Evolutionary conservation across 768 basidiomycete genomes (phyloP).

Genomic region (Omphalotus guepiniiformis): DNA sequence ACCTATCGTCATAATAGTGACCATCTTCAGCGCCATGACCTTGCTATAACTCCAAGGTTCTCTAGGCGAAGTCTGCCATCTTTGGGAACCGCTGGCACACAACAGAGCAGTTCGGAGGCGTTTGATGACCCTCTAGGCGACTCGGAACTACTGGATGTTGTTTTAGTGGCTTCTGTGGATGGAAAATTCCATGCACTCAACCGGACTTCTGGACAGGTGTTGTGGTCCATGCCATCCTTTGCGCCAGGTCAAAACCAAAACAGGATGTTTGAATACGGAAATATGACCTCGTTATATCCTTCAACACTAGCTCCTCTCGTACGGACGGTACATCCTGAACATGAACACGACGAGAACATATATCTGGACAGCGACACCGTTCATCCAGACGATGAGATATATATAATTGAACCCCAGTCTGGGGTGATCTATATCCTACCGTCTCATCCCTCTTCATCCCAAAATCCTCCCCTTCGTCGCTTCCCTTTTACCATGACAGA

Average conservation of each 20-base stretch:
- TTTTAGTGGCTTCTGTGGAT: slow-evolving; percentile 90
- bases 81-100: background rate
- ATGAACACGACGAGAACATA: slow-evolving; percentile 41
- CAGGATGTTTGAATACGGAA: background rate
- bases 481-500: slow-evolving; percentile 91
- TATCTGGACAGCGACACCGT: slow-evolving; percentile 49
- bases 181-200: slow-evolving; percentile 94
- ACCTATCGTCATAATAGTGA: background rate
- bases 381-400: slow-evolving; percentile 59
- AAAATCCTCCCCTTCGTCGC: slow-evolving; percentile 28
- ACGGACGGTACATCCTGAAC: slow-evolving; percentile 59
- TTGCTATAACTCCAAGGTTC: background rate
- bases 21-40: background rate
- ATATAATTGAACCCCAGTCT: slow-evolving; percentile 92
- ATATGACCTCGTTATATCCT: slow-evolving; percentile 21
- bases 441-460: slow-evolving; percentile 60
- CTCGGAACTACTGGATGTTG: slow-evolving; percentile 70
- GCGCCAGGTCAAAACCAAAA: slow-evolving; percentile 27
- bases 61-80: background rate
- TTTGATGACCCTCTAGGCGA: slow-evolving; percentile 24
- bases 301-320: slow-evolving; percentile 69
- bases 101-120: no score
- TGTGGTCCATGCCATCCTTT: slow-evolving; percentile 86
- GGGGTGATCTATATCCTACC: slow-evolving; percentile 89
- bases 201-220: slow-evolving; percentile 70